Evolutionary conservation across 768 basidiomycete genomes (phyloP).

Genomic region (Hypholoma fasciculare): DNA sequence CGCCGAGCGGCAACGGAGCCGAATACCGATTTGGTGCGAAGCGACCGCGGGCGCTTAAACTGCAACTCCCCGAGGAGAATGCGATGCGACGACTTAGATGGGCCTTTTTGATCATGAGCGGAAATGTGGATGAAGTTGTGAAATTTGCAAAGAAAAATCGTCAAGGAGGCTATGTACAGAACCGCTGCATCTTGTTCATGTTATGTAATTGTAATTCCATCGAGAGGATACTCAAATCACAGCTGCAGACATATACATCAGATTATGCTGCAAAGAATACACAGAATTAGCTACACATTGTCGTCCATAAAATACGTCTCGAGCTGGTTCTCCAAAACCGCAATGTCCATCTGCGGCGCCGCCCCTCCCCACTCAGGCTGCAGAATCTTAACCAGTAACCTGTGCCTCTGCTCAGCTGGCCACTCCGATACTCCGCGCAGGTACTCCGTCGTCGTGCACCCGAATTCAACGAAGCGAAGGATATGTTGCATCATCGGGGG

Average conservation of each 20-base stretch:
- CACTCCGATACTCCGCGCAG: background rate
- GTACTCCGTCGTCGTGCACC: conserved; percentile 2
- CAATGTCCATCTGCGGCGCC: conserved; percentile 9
- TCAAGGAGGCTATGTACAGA: too few relatives aligned
- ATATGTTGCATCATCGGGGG: conserved; percentile 11
- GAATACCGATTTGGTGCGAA: background rate
- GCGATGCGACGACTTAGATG: background rate
- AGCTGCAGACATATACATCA: too few relatives aligned
- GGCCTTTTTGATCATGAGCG: too few relatives aligned
- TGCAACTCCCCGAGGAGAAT: too few relatives aligned
- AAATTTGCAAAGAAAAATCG: too few relatives aligned
- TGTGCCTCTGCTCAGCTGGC: background rate
- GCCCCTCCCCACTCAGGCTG: background rate
- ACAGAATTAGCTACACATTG: background rate
- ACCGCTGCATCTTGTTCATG: too few relatives aligned
- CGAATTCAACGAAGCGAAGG: background rate
- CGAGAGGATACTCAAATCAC: too few relatives aligned
- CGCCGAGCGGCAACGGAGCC: background rate
- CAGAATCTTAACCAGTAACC: conserved; percentile 1
- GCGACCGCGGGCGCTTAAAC: too few relatives aligned
- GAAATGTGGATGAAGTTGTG: too few relatives aligned
- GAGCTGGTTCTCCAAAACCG: conserved; percentile 10
- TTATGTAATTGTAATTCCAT: too few relatives aligned
- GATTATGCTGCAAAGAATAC: background rate
- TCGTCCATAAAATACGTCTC: conserved; percentile 5